A percentile compares a stretch with the other conserved stretches of the same genome.
These are phyloP conservation scores for Cladophialophora yegresii DNA, from an alignment of 2,329 filamentous ascomycete genomes.

Conservation along the genomic window DNA sequence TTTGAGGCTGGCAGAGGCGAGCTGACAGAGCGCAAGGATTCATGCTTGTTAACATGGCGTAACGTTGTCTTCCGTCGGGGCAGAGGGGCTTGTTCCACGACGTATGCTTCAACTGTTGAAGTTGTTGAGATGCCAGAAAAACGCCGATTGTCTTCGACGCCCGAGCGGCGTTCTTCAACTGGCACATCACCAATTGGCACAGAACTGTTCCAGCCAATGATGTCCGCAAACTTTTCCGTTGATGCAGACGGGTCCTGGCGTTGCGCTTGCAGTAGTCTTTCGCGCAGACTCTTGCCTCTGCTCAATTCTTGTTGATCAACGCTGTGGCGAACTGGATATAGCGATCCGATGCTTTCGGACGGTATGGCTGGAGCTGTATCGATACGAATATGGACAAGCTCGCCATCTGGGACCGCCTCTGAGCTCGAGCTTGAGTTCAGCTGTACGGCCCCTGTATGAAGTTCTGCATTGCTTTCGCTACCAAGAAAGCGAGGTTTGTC, in stretches of 20 bases:
- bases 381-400: conserved; percentile 24
- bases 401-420: background rate
- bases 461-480: background rate
- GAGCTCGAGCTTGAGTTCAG: background rate
- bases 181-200: conserved; percentile 20
- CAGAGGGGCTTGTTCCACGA: conserved; percentile 51
- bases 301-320: conserved; percentile 12
- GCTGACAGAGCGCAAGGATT: conserved; percentile 53
- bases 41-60: conserved; percentile 57
- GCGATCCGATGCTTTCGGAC: conserved; percentile 4
- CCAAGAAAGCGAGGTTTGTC: background rate
- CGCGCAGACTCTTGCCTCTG: conserved; percentile 40
- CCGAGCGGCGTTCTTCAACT: conserved; percentile 10
- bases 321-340: conserved; percentile 12
- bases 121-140: conserved; percentile 55
- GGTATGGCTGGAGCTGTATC: conserved; percentile 1
- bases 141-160: conserved; percentile 43
- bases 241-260: conserved; percentile 41
- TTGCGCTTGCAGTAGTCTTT: conserved; percentile 40
- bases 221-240: conserved; percentile 52
- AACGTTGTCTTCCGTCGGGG: conserved; percentile 50
- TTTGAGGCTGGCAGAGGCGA: conserved; percentile 50
- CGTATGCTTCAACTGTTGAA: conserved; percentile 59
- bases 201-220: conserved; percentile 52
- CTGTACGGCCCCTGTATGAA: background rate